Percentiles rank a stretch among this genome's conserved stretches.
Conservation (phyloP, 306 rosid species). For the Geum urbanum region DNA sequence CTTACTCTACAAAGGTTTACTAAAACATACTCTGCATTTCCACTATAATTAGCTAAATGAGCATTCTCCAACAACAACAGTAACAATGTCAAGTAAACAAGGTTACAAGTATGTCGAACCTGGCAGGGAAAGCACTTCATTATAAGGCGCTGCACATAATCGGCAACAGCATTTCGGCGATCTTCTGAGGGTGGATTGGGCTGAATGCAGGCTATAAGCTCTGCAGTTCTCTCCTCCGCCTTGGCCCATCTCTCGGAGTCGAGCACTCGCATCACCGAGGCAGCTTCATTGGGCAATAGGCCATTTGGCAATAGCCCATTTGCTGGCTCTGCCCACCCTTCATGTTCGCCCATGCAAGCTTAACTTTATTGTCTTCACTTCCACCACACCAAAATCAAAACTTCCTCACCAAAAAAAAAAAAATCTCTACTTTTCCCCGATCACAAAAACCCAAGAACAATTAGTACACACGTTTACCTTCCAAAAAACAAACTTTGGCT, state of each 20-base stretch:
- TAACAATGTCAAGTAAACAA: neutral
- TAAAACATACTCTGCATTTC: neutral
- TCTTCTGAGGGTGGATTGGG: slow-evolving; percentile 84
- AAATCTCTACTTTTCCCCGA: slow-evolving; percentile 20
- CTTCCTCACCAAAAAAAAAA: slow-evolving; percentile 29
- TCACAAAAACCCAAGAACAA: slow-evolving; percentile 10
- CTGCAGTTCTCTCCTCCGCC: slow-evolving; percentile 86
- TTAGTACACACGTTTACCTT: slow-evolving; percentile 11
- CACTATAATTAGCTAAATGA: slow-evolving; percentile 6
- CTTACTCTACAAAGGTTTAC: neutral
- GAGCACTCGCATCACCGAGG: slow-evolving; percentile 67
- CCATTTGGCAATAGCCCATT: slow-evolving; percentile 94
- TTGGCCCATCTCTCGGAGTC: slow-evolving; percentile 73
- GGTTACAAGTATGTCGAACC: slow-evolving; percentile 39
- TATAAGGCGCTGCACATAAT: slow-evolving; percentile 74
- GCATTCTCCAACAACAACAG: slow-evolving; percentile 3
- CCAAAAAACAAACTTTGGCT: slow-evolving; percentile 19
- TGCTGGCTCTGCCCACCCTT: slow-evolving; percentile 77
- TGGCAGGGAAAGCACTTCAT: slow-evolving; percentile 81
- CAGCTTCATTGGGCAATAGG: slow-evolving; percentile 75
- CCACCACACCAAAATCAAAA: neutral
- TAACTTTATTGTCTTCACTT: slow-evolving; percentile 34
- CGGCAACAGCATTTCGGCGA: slow-evolving; percentile 75
- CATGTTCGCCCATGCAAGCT: slow-evolving; percentile 96
- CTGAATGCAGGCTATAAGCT: slow-evolving; percentile 91